These are phyloP conservation scores for Mesembryanthemum crystallinum DNA, from an alignment of 148 eudicot species.

Conservation along the genomic window DNA sequence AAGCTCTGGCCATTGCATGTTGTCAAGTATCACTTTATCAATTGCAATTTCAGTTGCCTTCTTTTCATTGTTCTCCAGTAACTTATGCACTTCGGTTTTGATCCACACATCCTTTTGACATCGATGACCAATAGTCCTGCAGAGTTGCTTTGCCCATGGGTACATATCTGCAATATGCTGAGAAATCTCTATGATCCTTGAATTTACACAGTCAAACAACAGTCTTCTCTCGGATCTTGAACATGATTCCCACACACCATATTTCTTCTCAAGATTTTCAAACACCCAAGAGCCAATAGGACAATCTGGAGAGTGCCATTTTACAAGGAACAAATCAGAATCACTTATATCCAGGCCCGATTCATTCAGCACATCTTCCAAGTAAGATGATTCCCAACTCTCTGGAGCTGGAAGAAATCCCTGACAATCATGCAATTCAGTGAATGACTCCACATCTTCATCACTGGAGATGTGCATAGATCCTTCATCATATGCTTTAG, in stretches of 20 bases:
- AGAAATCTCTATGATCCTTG: constrained; percentile 43
- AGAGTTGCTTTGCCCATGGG: constrained; percentile 37
- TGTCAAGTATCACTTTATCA: constrained; percentile 41
- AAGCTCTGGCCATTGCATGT: constrained; percentile 44
- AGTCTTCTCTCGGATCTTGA: constrained; percentile 55
- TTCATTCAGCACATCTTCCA: constrained; percentile 44
- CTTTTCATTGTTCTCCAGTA: constrained; percentile 40
- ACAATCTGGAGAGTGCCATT: constrained; percentile 46
- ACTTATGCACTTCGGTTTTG: constrained; percentile 38
- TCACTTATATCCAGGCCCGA: constrained; percentile 43
- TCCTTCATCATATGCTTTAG: constrained; percentile 41
- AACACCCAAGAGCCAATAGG: constrained; percentile 54
- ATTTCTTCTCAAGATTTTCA: constrained; percentile 71
- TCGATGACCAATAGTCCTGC: constrained; percentile 10
- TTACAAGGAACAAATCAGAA: constrained; percentile 35
- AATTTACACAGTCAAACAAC: constrained; percentile 65
- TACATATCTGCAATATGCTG: constrained; percentile 30
- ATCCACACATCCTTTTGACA: constrained; percentile 35
- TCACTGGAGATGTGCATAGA: constrained; percentile 40
- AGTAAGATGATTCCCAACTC: constrained; percentile 64
- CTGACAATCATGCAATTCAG: constrained; percentile 15
- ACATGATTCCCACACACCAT: constrained; percentile 30
- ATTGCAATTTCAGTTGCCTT: constrained; percentile 12
- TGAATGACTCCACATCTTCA: constrained; percentile 37
- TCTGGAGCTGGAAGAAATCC: constrained; percentile 20